Percentiles rank a stretch among this genome's conserved stretches.
Evolutionary conservation across 805 yeast genomes (phyloP).

Genomic region (Kregervanrija pseudodelftensis): DNA sequence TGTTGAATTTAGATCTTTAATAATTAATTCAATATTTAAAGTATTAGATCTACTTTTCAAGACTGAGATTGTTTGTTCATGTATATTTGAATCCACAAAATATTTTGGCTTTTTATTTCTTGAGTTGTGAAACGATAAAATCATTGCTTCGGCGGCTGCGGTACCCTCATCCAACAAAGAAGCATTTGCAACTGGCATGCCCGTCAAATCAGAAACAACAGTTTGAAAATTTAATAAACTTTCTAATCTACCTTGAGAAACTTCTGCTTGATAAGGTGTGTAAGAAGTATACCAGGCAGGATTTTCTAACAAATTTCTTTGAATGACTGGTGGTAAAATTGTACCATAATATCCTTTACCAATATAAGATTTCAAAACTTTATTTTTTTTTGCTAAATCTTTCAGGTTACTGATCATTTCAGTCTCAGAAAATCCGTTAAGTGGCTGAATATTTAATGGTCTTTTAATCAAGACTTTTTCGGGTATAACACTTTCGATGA

Average conservation of each 20-base stretch:
- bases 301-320: constrained; percentile 82
- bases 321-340: constrained; percentile 81
- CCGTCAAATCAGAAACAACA: constrained; percentile 83
- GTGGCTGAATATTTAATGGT: constrained; percentile 59
- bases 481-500: constrained; percentile 72
- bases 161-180: constrained; percentile 94
- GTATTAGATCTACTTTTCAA: constrained; percentile 73
- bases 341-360: constrained; percentile 97
- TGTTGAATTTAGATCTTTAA: constrained; percentile 45
- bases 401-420: constrained; percentile 67
- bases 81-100: constrained; percentile 69
- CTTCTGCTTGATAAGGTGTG: constrained; percentile 98
- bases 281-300: constrained; percentile 99
- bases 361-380: constrained; percentile 64
- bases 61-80: constrained; percentile 82
- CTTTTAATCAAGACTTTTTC: constrained; percentile 64
- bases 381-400: constrained; percentile 68
- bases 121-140: constrained; percentile 60
- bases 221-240: constrained; percentile 89
- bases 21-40: constrained; percentile 54
- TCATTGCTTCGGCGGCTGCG: constrained; percentile 97
- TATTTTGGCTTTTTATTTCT: constrained; percentile 63
- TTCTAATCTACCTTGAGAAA: constrained; percentile 93
- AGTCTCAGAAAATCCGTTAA: constrained; percentile 70
- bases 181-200: constrained; percentile 91